Conservation (phyloP, 2,329 filamentous ascomycete genomes). For the Pyricularia sp. region DNA sequence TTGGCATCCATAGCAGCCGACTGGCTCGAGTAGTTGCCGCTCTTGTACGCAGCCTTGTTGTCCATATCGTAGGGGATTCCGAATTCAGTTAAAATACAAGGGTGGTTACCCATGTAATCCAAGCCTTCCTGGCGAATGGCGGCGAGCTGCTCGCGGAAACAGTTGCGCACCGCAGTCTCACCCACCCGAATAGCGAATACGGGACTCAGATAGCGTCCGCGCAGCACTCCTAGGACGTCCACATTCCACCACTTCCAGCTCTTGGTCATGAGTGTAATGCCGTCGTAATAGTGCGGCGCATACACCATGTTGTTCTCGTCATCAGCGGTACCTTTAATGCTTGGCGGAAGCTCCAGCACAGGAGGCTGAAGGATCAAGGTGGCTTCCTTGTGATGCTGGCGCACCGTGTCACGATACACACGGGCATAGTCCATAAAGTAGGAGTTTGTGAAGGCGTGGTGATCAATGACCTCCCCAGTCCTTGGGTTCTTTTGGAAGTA, state of each 20-base stretch:
- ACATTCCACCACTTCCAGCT: slow-evolving; percentile 98
- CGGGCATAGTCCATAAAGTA: slow-evolving; percentile 87
- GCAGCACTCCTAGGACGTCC: slow-evolving; percentile 84
- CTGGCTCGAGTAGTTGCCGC: slow-evolving; percentile 90
- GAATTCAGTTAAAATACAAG: slow-evolving; percentile 87
- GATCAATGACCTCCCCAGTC: slow-evolving; percentile 66
- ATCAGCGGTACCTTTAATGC: slow-evolving; percentile 76
- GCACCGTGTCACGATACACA: slow-evolving; percentile 64
- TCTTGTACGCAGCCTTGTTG: slow-evolving; percentile 88
- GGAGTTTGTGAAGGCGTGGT: slow-evolving; percentile 79
- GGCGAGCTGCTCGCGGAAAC: slow-evolving; percentile 77
- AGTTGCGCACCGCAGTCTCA: slow-evolving; percentile 89
- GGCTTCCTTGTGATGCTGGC: slow-evolving; percentile 65
- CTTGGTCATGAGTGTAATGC: slow-evolving; percentile 93
- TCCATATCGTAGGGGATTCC: slow-evolving; percentile 99
- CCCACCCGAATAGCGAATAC: slow-evolving; percentile 89
- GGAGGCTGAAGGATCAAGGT: slow-evolving; percentile 89
- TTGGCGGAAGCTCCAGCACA: slow-evolving; percentile 82
- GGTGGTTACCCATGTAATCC: slow-evolving; percentile 82
- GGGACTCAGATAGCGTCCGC: slow-evolving; percentile 79
- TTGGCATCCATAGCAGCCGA: slow-evolving; percentile 92
- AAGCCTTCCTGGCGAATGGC: slow-evolving; percentile 77
- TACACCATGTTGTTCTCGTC: slow-evolving; percentile 89
- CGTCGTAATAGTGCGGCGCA: slow-evolving; percentile 93
- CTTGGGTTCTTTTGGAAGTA: slow-evolving; percentile 77